Percentiles rank a stretch among this genome's conserved stretches.
These are phyloP conservation scores for Colletotrichum truncatum DNA, from an alignment of 2,329 filamentous ascomycete species.

Conservation along the genomic window DNA sequence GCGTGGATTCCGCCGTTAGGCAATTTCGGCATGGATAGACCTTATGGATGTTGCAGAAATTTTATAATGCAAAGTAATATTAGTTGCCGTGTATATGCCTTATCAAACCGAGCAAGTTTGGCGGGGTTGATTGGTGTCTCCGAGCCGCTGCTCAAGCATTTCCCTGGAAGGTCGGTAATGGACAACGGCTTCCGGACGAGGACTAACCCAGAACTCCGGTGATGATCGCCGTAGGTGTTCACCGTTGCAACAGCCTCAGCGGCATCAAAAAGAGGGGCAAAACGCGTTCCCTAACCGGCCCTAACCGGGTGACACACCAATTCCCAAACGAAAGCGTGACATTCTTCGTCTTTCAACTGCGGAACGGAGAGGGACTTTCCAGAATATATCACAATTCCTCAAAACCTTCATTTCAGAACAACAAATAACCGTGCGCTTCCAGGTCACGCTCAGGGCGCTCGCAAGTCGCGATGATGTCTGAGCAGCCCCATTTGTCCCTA, in stretches of 20 bases:
- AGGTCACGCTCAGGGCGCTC: background rate
- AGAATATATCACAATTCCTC: background rate
- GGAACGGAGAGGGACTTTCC: background rate
- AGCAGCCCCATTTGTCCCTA: background rate
- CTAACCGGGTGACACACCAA: too few relatives aligned
- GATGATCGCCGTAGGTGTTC: constrained; percentile 3
- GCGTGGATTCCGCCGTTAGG: background rate
- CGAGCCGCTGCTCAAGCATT: background rate
- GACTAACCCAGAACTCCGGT: background rate
- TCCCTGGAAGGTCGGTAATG: background rate
- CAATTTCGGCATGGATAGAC: background rate
- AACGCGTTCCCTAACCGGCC: too few relatives aligned
- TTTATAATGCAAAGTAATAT: background rate
- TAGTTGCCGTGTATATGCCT: background rate
- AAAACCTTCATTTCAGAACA: background rate
- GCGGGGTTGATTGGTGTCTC: background rate
- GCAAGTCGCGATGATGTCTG: background rate
- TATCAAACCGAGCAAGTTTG: background rate
- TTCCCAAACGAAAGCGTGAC: background rate
- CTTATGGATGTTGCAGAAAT: background rate
- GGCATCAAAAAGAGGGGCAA: background rate
- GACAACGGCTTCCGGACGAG: background rate
- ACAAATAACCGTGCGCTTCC: background rate
- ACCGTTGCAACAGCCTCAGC: constrained; percentile 13
- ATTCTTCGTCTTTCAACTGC: background rate